Base-by-base conservation (phyloP, 441 rosid genomes). In the Adansonia rubrostipa region DNA sequence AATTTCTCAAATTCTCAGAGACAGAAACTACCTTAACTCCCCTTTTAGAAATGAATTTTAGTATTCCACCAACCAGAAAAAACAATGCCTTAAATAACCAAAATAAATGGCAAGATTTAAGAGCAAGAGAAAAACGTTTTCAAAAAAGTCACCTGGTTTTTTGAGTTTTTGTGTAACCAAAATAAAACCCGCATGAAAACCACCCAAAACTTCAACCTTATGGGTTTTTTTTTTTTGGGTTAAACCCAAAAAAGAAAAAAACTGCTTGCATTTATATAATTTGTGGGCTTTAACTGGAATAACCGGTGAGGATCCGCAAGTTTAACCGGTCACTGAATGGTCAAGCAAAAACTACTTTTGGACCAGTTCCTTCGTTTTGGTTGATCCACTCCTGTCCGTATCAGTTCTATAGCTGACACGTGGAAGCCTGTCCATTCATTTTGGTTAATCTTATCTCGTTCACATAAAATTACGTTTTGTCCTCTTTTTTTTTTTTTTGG, bases 131-230 rank as follows among this genome's bases (percentile, higher is more conserved):
- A 74, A 75, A 73, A 47, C 20, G 73, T 28, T 60, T 53, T 54
- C 3, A 76, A 63, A 40, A 42, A 54, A 66, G 4, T 79, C 51
- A 82, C 85, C 82, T 78, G 19, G 58, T 28, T 28, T 57, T 58
- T 57, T 22, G 20, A 51, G 60, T 73, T 82, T 81, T 78, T 82
- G 82, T 78, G 80, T 72, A 85, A 84, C 79, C 81, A 76, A 82
- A 75, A 84, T 78, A 84, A 87, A 85, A 84, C 67, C 81, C 86
- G 80, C 85, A 71, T 75, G 82, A 83, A 85, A 83, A 81, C 84
- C 83, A 83, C 80, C 78, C 44, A 71, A 71, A 67, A 67, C 28
- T 9, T 19, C 62, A 79, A 24, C 42, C 42, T 36, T 4, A 36
- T 36, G 42, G 42, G 42, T 4, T 36, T 36, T 36, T 36, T 36